phyloP scores from a whole-genome alignment of 805 yeast species.

The Teunomyces barrocoloradensis region DNA sequence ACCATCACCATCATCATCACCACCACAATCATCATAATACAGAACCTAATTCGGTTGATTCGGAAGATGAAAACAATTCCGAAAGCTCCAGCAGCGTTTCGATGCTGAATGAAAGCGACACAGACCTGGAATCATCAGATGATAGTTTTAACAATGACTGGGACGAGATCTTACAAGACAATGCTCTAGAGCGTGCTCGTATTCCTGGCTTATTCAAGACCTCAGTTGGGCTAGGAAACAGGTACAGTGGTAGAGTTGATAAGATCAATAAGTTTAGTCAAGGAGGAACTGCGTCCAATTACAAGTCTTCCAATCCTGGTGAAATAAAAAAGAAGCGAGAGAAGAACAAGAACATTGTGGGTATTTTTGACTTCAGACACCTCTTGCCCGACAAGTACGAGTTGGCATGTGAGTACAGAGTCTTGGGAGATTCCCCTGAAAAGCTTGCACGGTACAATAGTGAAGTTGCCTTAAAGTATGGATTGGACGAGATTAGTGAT shows the following conservation, averaged over 20 bases:
- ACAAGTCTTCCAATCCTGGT: slow-evolving; percentile 38
- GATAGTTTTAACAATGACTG: slow-evolving; percentile 68
- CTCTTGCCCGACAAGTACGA: slow-evolving; percentile 75
- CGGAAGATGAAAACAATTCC: background rate
- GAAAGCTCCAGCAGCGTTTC: background rate
- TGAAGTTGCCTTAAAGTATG: slow-evolving; percentile 61
- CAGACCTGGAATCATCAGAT: slow-evolving; percentile 34
- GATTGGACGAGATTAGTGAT: slow-evolving; percentile 60
- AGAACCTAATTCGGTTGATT: background rate
- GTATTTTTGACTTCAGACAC: slow-evolving; percentile 61
- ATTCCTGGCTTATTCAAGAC: slow-evolving; percentile 51
- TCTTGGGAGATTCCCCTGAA: slow-evolving; percentile 63
- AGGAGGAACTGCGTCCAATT: slow-evolving; percentile 35
- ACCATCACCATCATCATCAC: slow-evolving; percentile 14
- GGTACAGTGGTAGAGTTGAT: slow-evolving; percentile 22
- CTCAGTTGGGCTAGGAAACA: slow-evolving; percentile 38
- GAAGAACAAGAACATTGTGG: slow-evolving; percentile 50
- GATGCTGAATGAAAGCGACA: slow-evolving; percentile 16
- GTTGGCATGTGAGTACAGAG: slow-evolving; percentile 63
- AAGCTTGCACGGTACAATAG: slow-evolving; percentile 69
- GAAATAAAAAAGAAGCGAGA: slow-evolving; percentile 24
- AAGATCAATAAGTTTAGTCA: slow-evolving; percentile 36
- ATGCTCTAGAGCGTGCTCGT: slow-evolving; percentile 48
- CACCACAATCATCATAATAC: background rate
- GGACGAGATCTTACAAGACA: slow-evolving; percentile 62